phyloP scores from a whole-genome alignment of 805 yeast species.

The Jamesozyma gamospora region DNA sequence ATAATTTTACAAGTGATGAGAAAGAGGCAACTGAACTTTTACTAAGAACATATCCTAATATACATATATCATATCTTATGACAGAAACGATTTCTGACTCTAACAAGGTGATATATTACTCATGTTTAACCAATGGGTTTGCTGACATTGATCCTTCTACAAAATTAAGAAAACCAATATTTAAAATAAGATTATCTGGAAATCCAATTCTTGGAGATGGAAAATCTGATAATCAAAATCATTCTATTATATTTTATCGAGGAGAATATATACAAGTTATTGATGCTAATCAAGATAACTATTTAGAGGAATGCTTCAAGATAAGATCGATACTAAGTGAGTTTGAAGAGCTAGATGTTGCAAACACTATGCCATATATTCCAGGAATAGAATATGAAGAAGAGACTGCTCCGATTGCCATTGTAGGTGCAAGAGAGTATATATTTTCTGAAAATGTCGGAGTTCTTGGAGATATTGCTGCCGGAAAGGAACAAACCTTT shows the following conservation, averaged over 20 bases:
- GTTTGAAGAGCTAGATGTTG: constrained; percentile 68
- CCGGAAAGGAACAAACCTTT: constrained; percentile 94
- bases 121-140: constrained; percentile 59
- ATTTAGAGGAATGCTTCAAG: constrained; percentile 87
- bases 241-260: constrained; percentile 73
- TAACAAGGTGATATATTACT: constrained; percentile 35
- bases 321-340: constrained; percentile 81
- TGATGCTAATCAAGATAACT: constrained; percentile 95
- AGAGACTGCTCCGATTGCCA: constrained; percentile 80
- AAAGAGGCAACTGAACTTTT: constrained; percentile 56
- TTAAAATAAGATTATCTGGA: constrained; percentile 71
- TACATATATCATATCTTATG: constrained; percentile 46
- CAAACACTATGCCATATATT: constrained; percentile 42
- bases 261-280: constrained; percentile 93
- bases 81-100: constrained; percentile 29
- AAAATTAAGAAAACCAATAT: constrained; percentile 50
- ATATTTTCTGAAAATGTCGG: constrained; percentile 91
- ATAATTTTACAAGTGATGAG: constrained; percentile 56
- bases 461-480: constrained; percentile 89
- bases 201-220: constrained; percentile 96
- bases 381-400: constrained; percentile 45
- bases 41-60: constrained; percentile 62
- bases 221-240: constrained; percentile 90
- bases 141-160: constrained; percentile 45
- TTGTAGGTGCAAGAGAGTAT: constrained; percentile 90